Evolutionary conservation across 208 protist genomes (phyloP).

Genomic region (Acanthamoeba triangularis): DNA sequence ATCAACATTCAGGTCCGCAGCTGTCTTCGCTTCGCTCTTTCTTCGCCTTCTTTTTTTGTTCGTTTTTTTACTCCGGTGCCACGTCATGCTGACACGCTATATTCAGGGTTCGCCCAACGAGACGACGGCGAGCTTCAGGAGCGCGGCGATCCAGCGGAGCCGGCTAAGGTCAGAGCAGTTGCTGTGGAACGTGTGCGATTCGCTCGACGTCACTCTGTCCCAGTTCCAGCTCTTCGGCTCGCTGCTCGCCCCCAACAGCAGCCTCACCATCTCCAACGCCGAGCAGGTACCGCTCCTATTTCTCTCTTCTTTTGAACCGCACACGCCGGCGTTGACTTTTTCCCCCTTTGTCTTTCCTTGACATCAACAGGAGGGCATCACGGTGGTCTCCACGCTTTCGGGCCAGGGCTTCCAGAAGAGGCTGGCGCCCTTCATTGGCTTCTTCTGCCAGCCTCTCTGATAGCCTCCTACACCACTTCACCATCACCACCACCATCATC

Average conservation of each 20-base stretch:
- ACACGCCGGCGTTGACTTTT: too few species aligned
- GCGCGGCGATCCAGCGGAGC: not conserved
- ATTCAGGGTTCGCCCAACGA: not conserved
- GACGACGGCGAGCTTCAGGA: not conserved
- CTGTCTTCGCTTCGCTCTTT: too few species aligned
- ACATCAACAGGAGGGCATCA: not conserved
- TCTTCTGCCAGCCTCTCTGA: not conserved
- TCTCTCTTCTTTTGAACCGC: too few species aligned
- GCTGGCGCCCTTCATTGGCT: not conserved
- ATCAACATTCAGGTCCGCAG: not conserved
- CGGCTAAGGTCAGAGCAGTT: not conserved
- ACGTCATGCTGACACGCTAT: too few species aligned
- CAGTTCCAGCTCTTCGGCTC: not conserved
- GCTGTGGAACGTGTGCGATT: not conserved
- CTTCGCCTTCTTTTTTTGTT: too few species aligned
- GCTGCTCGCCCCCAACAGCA: not conserved
- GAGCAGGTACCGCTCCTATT: not conserved
- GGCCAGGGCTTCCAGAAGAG: not conserved
- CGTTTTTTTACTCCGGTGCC: too few species aligned
- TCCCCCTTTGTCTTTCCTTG: too few species aligned
- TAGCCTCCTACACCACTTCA: too few species aligned
- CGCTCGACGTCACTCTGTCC: not conserved
- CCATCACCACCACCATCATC: too few species aligned
- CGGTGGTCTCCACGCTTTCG: not conserved
- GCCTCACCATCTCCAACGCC: not conserved